Evolutionary conservation across 2,329 filamentous ascomycete genomes (phyloP).

Genomic region (Fusarium sp.): DNA sequence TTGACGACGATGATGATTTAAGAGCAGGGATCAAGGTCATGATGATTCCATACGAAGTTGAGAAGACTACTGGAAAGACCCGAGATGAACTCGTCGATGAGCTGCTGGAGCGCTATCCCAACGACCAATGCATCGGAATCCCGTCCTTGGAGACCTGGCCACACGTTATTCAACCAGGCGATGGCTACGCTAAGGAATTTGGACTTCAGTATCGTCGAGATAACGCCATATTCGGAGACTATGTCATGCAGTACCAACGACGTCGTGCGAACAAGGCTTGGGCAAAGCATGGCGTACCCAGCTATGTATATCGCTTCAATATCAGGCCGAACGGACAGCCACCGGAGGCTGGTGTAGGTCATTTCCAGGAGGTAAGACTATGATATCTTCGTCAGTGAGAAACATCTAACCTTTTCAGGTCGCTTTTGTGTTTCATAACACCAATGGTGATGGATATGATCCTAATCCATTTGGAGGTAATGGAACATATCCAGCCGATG

Average conservation of each 20-base stretch:
- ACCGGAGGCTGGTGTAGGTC: slow-evolving; percentile 37
- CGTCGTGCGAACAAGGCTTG: slow-evolving; percentile 44
- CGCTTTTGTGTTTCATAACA: slow-evolving; percentile 54
- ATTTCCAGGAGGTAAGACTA: slow-evolving; percentile 50
- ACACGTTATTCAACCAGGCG: slow-evolving; percentile 42
- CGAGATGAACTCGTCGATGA: slow-evolving; percentile 36
- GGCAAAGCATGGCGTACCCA: slow-evolving; percentile 39
- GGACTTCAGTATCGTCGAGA: slow-evolving; percentile 47
- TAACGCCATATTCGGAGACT: slow-evolving; percentile 44
- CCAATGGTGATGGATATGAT: slow-evolving; percentile 45
- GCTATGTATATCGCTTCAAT: slow-evolving; percentile 48
- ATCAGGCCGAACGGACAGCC: slow-evolving; percentile 43
- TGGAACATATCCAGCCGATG: slow-evolving; percentile 38
- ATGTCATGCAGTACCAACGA: slow-evolving; percentile 41
- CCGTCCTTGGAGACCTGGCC: slow-evolving; percentile 48
- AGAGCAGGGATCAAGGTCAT: slow-evolving; percentile 13
- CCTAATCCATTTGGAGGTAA: slow-evolving; percentile 46
- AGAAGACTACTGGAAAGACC: slow-evolving; percentile 35
- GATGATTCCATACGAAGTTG: slow-evolving; percentile 6
- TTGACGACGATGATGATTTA: slow-evolving; percentile 46
- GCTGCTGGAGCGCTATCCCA: slow-evolving; percentile 43
- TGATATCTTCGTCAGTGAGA: rapidly evolving
- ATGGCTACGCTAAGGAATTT: slow-evolving; percentile 33
- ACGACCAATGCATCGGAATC: slow-evolving; percentile 49
- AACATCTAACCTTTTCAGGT: slow-evolving; percentile 40